Base-by-base conservation (phyloP, 345 rosid species). In the Citrus hindsii region DNA sequence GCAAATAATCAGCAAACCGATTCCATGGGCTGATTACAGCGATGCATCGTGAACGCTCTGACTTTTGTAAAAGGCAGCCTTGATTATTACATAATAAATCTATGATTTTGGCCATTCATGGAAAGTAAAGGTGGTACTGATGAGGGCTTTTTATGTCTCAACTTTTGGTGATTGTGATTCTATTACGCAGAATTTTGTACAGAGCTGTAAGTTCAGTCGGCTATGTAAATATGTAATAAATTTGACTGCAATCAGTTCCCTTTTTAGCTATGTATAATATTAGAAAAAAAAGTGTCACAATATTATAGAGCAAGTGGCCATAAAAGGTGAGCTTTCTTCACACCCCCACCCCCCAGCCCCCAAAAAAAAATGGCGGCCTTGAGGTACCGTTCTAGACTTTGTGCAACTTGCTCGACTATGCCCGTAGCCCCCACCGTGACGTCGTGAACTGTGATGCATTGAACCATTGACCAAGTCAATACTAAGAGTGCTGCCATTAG, bases 91-190 rank as follows among this genome's bases (percentile, higher is more conserved):
- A n/a, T 9, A 21, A 37, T 7, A 37, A 38, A 7, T 30, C 30
- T 10, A 10, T 67, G 30, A 14, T 67, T 37, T 67, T 40, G 21
- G 71, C 53, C 16, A 40, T n/a, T 48, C 13, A 18, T 40, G 32
- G 5, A 46, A 46, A 46, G 18, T 46, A 46, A 46, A 46, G 51
- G 5, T 13, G 4, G 13, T 3, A 46, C 16, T 12, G 16, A 46
- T 46, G 8, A 46, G 14, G 18, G 30, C 4, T 70, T 27, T 25
- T 28, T 24, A 2, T 40, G 42, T 22, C 12, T 38, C 25, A 14
- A 28, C 75, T 56, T 60, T 73, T 60, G n/a, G 53, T 59, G 76
- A 60, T 73, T 24, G 14, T 37, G 67, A 60, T 73, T 38, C 66
- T 73, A 24, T 58, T 2, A 14, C 14, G 37, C 37, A 33, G 48